Percentiles rank a stretch among this genome's conserved stretches.
Evolutionary conservation across 1,284 basidiomycete genomes (phyloP).

Genomic region (Puccinia polysora): DNA sequence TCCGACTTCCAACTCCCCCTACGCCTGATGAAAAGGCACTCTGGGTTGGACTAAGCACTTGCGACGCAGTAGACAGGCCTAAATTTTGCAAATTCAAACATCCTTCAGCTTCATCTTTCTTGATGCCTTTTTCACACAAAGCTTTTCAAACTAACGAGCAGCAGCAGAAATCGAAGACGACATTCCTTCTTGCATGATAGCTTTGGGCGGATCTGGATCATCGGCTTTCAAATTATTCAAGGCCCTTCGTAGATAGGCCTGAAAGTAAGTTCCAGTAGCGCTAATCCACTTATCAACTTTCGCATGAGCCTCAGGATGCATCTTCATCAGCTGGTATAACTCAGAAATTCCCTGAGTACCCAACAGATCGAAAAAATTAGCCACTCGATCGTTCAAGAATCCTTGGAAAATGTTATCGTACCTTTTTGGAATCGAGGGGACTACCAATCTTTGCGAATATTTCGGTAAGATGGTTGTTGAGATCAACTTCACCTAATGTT

Average conservation of each 20-base stretch:
- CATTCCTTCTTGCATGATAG: too few species aligned
- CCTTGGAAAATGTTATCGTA: conserved; percentile 6
- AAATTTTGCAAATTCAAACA: too few species aligned
- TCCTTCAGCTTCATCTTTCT: too few species aligned
- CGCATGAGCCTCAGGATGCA: conserved; percentile 77
- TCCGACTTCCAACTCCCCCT: too few species aligned
- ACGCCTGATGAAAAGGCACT: too few species aligned
- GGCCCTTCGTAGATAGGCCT: conserved; percentile 55
- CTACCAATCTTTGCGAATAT: conserved; percentile 43
- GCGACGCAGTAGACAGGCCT: too few species aligned
- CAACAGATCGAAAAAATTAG: not conserved
- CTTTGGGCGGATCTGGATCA: conserved; percentile 44
- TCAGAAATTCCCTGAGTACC: conserved; percentile 71
- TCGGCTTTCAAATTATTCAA: conserved; percentile 51
- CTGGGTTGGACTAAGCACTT: too few species aligned
- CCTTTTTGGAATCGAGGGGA: conserved; percentile 42
- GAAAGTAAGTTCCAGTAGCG: conserved; percentile 55
- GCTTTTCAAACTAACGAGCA: too few species aligned
- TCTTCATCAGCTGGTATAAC: conserved; percentile 86
- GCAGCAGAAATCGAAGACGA: too few species aligned
- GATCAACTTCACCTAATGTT: conserved; percentile 20
- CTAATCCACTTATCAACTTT: conserved; percentile 62
- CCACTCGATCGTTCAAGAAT: not conserved
- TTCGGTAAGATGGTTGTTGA: conserved; percentile 42
- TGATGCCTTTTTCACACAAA: too few species aligned